Evolutionary conservation across 345 rosid species (phyloP), one percentile per base, ranked within the genome.

Genomic region (Acer yangbiense): DNA sequence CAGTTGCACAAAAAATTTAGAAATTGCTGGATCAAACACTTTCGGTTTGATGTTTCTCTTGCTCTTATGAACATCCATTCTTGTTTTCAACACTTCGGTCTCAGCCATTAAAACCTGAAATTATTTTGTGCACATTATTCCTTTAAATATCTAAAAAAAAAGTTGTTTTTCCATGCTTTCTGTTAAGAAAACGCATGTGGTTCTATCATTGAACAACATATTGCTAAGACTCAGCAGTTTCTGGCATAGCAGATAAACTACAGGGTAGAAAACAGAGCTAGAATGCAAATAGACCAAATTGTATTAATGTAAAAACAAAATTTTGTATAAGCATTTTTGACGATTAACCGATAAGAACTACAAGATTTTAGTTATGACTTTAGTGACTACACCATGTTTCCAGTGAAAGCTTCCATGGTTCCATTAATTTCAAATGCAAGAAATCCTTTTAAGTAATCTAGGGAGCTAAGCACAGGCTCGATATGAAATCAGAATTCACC

Each of bases 11-110:
- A 94, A 78, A 82, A 87, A 76, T 73, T 78, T 29, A 74, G 90
- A 84, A 78, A 88, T 23, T 4, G 90, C 86, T 16, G 93, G 93
- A 87, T 93, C 88, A 72, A 90, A 83, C 72, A 78, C 83, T 76
- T 80, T 87, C 11, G 64, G 69, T 50, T 79, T 73, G 52, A 82
- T 73, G 69, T 77, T 85, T 73, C 79, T 79, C 64, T 77, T 80
- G 68, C 71, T 71, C n/a, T 46, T 85, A 65, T 80, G 39, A 6
- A 70, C 71, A 60, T 78, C 89, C 7, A 82, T 44, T 64, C 67
- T 83, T 2, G 69, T 72, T 46, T 60, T 78, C 50, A 70, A 81
- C 76, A 62, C 69, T 80, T 64, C 80, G 69, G 75, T 74, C 82
- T 88, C 87, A 1, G 79, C 82, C 90, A 85, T 88, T 71, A 52